Evolutionary conservation across 2,329 filamentous ascomycete genomes (phyloP), one percentile per base, ranked within the genome.

Genomic region (Diaporthe citri): DNA sequence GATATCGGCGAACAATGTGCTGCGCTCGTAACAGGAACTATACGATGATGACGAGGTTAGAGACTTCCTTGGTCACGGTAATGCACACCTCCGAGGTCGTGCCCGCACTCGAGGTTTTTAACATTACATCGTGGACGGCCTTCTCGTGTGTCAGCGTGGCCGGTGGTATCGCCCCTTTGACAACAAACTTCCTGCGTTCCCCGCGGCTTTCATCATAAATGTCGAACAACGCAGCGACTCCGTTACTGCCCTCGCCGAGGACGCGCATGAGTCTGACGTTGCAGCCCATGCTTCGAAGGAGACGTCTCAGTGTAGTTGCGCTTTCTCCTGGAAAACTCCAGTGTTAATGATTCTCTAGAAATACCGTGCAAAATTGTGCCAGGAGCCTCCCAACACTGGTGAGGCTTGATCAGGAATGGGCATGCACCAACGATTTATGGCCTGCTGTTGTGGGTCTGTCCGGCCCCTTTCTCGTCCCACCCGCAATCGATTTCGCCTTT

Each of bases 231-330:
- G 34, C n/a, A 15, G 57, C 57, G 36, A 60, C 3, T 9, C 57
- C 57, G 36, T 41, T 39, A 25, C 57, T 25, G 13, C 57, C 57
- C 15, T 60, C 57, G 6, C 57, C 57, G 5, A 60, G 57, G 36
- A 60, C 22, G 36, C 57, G 57, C 57, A 60, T 39, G 13, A 60
- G 36, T 41, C 57, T 39, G n/a, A 60, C 57, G 17, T 60, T 60
- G 57, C 34, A 39, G 7, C 57, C 57, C 36, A 60, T 60, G 22
- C 57, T 41, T 20, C 57, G 57, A 41, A 60, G 57, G 15, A 60
- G 36, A 17, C 57, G 36, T 41, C 57, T 39, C 57, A 60, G 36
- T 15, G 36, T 60, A 9, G 22, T 41, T 10, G 57, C 57, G 36
- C 36, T 41, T 41, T 60, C 31, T 5, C 57, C 57, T 60, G 57